Conservation (phyloP, 495 filamentous ascomycete species). For the Echria macrotheca region DNA sequence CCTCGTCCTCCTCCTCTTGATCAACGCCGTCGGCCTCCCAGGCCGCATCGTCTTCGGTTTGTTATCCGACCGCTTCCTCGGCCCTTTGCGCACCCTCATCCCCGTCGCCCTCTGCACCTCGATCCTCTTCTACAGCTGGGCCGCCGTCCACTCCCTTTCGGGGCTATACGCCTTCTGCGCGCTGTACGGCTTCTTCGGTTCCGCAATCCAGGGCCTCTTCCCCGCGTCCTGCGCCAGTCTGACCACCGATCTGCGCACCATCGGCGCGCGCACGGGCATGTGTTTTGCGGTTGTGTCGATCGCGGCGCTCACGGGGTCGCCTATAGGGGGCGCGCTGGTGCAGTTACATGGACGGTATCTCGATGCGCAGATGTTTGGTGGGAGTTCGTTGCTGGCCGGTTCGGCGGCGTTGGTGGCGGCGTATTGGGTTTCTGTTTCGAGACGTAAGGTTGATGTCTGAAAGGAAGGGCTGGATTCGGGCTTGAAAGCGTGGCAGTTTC, state of each 20-base stretch:
- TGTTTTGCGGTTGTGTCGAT: conserved; percentile 65
- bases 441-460: too few relatives aligned
- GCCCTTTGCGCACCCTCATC: conserved; percentile 58
- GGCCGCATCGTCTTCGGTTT: conserved; percentile 62
- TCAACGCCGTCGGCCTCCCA: conserved; percentile 63
- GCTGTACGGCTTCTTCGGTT: conserved; percentile 61
- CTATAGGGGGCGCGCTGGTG: conserved; percentile 58
- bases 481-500: too few relatives aligned
- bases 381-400: background rate
- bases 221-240: conserved; percentile 56
- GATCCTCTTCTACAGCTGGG: conserved; percentile 58
- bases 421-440: too few relatives aligned
- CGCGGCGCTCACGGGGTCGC: conserved; percentile 66
- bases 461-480: too few relatives aligned
- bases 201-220: conserved; percentile 63
- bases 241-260: conserved; percentile 59
- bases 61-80: conserved; percentile 53
- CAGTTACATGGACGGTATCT: conserved; percentile 19
- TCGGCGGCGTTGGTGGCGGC: background rate
- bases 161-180: conserved; percentile 55
- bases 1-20: conserved; percentile 63
- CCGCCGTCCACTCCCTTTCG: conserved; percentile 42
- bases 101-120: conserved; percentile 47
- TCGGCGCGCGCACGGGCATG: conserved; percentile 74
- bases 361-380: conserved; percentile 7